Evolutionary conservation across 495 filamentous ascomycete species (phyloP), one percentile per base, ranked within the genome.

Genomic region (Xylaria nigripes): DNA sequence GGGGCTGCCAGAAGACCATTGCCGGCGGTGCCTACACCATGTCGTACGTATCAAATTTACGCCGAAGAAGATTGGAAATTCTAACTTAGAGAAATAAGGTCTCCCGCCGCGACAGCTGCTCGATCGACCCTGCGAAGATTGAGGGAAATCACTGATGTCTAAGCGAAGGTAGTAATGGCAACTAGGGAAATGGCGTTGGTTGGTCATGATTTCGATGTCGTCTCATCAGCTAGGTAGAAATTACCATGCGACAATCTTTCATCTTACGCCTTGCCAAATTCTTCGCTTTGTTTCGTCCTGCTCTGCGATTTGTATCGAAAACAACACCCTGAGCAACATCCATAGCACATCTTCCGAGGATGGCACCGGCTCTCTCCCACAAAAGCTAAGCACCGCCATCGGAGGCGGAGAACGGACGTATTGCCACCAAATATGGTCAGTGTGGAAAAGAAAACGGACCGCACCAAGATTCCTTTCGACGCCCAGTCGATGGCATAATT

Each of bases 61-160:
- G 8, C 29, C 7, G 9, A 21, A 29, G 7, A 8, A 32, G 25
- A n/a, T n/a, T 30, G 45, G 13, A 30, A 1, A 27, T 52, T 32
- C 65, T 67, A 54, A 74, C 60, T 48, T 36, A 5, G 36, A 38
- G 32, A 50, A 32, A 8, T 21, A 64, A 96, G 91, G 50, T 97
- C 94, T 56, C 90, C 94, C 50, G 92, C 94, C 62, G 93, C 93
- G 53, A 92, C 93, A 63, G 90, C 93, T 51, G 95, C 90, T 72
- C 84, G 94, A 72, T 96, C 92, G 59, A 98, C 93, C 62, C 93
- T 98, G 73, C 87, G 94, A 73, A 84, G 93, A 79, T 82, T 98
- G 77, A 85, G 93, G 70, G 93, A 97, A 76, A 94, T 97, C 78
- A 87, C 89, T 70, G 93, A 97, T 84, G 87, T 94, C 69, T 98